phyloP scores from a whole-genome alignment of 306 rosid genomes.

The Oxytropis ochrocephala region DNA sequence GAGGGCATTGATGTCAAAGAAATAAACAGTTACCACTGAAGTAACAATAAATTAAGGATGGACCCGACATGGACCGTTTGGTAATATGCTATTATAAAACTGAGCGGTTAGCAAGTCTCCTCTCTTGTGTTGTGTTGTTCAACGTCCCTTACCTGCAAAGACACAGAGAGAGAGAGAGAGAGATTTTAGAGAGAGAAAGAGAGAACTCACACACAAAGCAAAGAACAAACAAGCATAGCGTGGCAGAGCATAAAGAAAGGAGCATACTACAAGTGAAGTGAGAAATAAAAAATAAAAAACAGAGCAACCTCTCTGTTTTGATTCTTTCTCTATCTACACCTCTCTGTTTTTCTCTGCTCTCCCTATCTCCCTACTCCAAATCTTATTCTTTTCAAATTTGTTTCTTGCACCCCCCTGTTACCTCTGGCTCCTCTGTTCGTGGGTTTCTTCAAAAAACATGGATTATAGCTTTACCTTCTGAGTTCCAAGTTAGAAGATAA shows the following conservation, averaged over 20 bases:
- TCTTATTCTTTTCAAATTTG: conserved; percentile 11
- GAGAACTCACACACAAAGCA: conserved; percentile 17
- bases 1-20: conserved; percentile 27
- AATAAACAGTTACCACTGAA: conserved; percentile 13
- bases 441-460: conserved; percentile 21
- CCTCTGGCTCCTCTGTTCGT: conserved; percentile 5
- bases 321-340: conserved; percentile 16
- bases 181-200: conserved; percentile 20
- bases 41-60: conserved; percentile 22
- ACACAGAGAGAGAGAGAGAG: conserved; percentile 21
- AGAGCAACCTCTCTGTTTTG: conserved; percentile 27
- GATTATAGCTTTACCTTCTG: conserved; percentile 22
- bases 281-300: conserved; percentile 4
- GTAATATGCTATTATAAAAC: conserved; percentile 38
- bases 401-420: not conserved
- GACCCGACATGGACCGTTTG: conserved; percentile 38
- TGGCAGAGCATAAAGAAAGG: conserved; percentile 35
- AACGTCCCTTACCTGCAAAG: conserved; percentile 79
- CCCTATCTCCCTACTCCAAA: not conserved
- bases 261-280: conserved; percentile 27
- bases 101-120: conserved; percentile 60
- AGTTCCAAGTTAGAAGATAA: conserved; percentile 2
- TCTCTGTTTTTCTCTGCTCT: too few species aligned
- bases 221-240: conserved; percentile 14
- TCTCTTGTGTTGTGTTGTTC: conserved; percentile 37